phyloP scores from a whole-genome alignment of 768 basidiomycete species.

The Pleurotus pulmonarius region DNA sequence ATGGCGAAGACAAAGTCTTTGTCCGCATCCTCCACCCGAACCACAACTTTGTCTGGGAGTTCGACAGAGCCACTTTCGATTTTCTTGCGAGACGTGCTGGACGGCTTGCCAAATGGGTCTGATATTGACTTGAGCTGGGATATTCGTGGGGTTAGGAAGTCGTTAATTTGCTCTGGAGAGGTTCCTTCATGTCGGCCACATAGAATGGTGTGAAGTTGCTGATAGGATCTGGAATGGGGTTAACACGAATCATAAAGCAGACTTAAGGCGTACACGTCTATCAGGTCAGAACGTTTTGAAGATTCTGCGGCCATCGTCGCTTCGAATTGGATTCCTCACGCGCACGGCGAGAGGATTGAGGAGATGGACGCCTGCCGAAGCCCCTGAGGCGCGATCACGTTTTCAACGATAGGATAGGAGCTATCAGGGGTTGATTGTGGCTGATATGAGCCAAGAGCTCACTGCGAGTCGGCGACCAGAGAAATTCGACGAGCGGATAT shows the following conservation, averaged over 20 bases:
- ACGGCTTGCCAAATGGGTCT: slow-evolving; percentile 70
- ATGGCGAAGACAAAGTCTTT: slow-evolving; percentile 70
- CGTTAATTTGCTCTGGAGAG: slow-evolving; percentile 52
- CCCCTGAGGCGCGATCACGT: too few species aligned
- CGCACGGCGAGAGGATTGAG: too few species aligned
- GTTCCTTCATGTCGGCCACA: slow-evolving; percentile 58
- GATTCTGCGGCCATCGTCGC: slow-evolving; percentile 39
- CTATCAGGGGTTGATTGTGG: too few species aligned
- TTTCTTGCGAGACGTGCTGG: slow-evolving; percentile 58
- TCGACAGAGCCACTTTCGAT: slow-evolving; percentile 66
- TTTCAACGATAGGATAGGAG: too few species aligned
- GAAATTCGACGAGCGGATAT: too few species aligned
- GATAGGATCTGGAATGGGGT: slow-evolving; percentile 47
- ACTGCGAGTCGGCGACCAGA: too few species aligned
- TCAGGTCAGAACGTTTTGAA: slow-evolving; percentile 62
- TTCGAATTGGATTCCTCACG: too few species aligned
- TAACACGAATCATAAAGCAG: background rate
- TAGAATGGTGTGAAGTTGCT: slow-evolving; percentile 57
- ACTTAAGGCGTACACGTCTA: slow-evolving; percentile 56
- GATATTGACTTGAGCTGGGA: slow-evolving; percentile 51
- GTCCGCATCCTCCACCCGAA: slow-evolving; percentile 65
- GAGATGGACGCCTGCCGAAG: too few species aligned
- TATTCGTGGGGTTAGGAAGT: slow-evolving; percentile 56
- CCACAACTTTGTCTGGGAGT: slow-evolving; percentile 59
- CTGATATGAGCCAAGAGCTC: too few species aligned